A percentile compares a stretch with the other conserved stretches of the same genome.
These are phyloP conservation scores for Cunninghamia lanceolata DNA, from an alignment of 75 land plant genomes.

Conservation along the genomic window DNA sequence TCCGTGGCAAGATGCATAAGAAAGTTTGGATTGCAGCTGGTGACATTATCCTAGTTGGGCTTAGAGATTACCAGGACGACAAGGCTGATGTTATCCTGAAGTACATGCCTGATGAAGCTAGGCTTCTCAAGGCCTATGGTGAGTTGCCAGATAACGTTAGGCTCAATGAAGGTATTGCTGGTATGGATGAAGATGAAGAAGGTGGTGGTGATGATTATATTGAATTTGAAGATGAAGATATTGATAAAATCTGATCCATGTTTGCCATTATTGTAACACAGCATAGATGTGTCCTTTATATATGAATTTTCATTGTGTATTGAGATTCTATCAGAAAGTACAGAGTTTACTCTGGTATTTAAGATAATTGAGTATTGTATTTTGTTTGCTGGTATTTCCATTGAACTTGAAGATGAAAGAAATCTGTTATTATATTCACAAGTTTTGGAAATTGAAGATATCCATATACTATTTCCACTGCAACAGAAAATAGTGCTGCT, in stretches of 20 bases:
- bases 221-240: constrained; percentile 83
- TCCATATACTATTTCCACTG: too few species aligned
- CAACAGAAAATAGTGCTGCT: too few species aligned
- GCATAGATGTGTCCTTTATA: too few species aligned
- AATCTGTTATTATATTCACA: too few species aligned
- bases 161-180: constrained; percentile 80
- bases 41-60: constrained; percentile 55
- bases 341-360: too few species aligned
- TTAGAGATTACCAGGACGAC: constrained; percentile 72
- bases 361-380: too few species aligned
- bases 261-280: too few species aligned
- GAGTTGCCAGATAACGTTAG: constrained; percentile 68
- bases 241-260: constrained; percentile 51
- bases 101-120: constrained; percentile 84
- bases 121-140: constrained; percentile 79
- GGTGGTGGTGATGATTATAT: constrained; percentile 64
- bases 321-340: too few species aligned
- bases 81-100: constrained; percentile 88
- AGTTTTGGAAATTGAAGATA: too few species aligned
- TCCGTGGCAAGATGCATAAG: constrained; percentile 92
- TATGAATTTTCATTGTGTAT: too few species aligned
- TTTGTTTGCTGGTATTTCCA: too few species aligned
- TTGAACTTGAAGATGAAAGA: too few species aligned
- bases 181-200: constrained; percentile 73
- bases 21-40: constrained; percentile 73